Percentiles rank a stretch among this genome's conserved stretches.
Evolutionary conservation across 1,284 basidiomycete genomes (phyloP).

Genomic region (Albatrellus sp.): DNA sequence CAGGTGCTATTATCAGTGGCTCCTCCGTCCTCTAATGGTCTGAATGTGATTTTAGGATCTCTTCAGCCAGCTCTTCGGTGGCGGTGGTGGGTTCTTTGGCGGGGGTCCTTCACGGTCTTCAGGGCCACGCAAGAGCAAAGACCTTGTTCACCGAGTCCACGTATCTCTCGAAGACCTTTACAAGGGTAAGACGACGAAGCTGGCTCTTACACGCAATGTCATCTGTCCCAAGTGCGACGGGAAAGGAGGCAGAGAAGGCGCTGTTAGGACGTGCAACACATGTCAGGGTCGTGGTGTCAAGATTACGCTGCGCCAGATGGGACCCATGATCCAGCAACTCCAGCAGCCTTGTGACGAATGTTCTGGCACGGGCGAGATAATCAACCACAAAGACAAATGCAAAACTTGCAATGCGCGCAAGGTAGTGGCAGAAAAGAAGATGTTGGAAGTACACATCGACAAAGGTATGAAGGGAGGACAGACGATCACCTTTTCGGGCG

Average conservation of each 20-base stretch:
- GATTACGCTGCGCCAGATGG: slow-evolving; percentile 89
- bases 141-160: slow-evolving; percentile 93
- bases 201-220: slow-evolving; percentile 91
- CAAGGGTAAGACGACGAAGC: slow-evolving; percentile 97
- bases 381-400: slow-evolving; percentile 92
- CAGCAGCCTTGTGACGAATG: slow-evolving; percentile 94
- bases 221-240: slow-evolving; percentile 92
- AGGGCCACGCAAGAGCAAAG: slow-evolving; percentile 96
- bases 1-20: slow-evolving; percentile 37
- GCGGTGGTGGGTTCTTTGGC: slow-evolving; percentile 47
- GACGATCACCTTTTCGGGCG: slow-evolving; percentile 89
- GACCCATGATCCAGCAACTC: slow-evolving; percentile 99
- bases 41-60: slow-evolving; percentile 54
- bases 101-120: slow-evolving; percentile 50
- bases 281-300: slow-evolving; percentile 92
- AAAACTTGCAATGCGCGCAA: slow-evolving; percentile 94
- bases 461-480: slow-evolving; percentile 99
- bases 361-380: slow-evolving; percentile 83
- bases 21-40: background rate
- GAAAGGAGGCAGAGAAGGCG: slow-evolving; percentile 95
- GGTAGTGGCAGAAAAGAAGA: slow-evolving; percentile 89
- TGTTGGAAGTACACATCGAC: slow-evolving; percentile 98
- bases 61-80: slow-evolving; percentile 93
- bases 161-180: slow-evolving; percentile 97
- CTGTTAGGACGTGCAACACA: slow-evolving; percentile 68